phyloP scores from a whole-genome alignment of 208 protist genomes.

The Trypanosoma rangeli region DNA sequence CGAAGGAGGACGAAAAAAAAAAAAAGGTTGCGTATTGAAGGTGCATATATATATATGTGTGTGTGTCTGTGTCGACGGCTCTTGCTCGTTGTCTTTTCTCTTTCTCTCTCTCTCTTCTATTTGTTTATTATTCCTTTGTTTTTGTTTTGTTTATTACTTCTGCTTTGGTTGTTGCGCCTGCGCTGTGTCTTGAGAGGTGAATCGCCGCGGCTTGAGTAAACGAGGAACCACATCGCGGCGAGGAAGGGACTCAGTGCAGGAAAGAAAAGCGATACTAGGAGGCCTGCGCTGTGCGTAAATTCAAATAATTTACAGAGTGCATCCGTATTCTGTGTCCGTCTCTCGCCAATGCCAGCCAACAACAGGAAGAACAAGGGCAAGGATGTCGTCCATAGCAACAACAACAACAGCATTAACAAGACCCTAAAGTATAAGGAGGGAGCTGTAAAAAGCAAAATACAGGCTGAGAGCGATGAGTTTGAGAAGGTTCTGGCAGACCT shows the following conservation, averaged over 20 bases:
- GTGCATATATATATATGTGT: no score
- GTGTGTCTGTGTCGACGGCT: no score
- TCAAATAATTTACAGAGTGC: background rate
- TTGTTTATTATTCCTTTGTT: no score
- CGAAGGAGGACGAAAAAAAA: no score
- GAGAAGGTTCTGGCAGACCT: constrained; percentile 67
- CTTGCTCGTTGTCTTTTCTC: no score
- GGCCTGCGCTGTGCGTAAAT: background rate
- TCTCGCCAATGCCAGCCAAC: constrained; percentile 32
- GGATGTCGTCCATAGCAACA: constrained; percentile 1
- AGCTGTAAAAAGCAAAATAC: constrained; percentile 48
- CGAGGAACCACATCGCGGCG: background rate
- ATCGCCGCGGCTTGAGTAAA: background rate
- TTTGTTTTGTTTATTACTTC: constrained; percentile 7
- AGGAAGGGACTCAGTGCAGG: background rate
- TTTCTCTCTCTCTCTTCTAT: no score
- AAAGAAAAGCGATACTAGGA: background rate
- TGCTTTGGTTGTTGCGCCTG: background rate
- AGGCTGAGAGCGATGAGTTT: constrained; percentile 68
- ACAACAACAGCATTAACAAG: constrained; percentile 7
- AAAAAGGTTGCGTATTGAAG: no score
- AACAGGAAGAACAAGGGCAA: constrained; percentile 26
- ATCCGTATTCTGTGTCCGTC: background rate
- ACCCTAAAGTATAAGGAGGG: constrained; percentile 14
- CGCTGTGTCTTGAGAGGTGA: background rate